Evolutionary conservation across 1,284 basidiomycete species (phyloP), one percentile per base, ranked within the genome.

Genomic region (Austroboletus niveus): DNA sequence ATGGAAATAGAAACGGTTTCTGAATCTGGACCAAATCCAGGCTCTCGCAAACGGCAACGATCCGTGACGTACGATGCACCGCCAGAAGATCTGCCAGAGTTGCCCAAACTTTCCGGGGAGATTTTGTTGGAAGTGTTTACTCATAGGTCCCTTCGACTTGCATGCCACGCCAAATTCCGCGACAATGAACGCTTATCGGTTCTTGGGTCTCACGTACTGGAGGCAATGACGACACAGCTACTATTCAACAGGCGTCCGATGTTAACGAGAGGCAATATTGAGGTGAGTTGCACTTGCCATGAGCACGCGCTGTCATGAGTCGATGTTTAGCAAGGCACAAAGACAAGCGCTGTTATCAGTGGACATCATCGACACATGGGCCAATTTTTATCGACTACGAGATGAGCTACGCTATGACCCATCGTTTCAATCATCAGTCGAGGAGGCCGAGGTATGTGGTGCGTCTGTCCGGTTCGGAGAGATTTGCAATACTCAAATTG

Each of bases 101-200:
- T 75, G 41, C 79, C 79, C 39, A 66, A 69, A 49, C 65, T 81
- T 49, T 65, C 68, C 40, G 77, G 76, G 54, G 79, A 84, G 45
- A 67, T 81, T 39, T 70, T 82, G 57, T 75, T 89, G 49, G 79
- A 85, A 57, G 80, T 87, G 43, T 86, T 79, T 61, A 85, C 84
- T 6, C 86, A 89, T 62, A 75, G 69, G 55, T 85, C 85, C 24
- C 72, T 89, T 47, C 73, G 79, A 44, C 75, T 76, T 44, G 66
- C 72, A 40, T 70, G 69, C 38, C 71, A 69, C 20, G 71, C 69
- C 31, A 67, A 76, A 48, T 79, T 76, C 60, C 75, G 73, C 53
- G 84, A 87, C 63, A 83, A 81, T 57, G 79, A 81, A 60, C 72
- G 84, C 48, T 67, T 89, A 47, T 69, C 77, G 32, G 66, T 72